A percentile compares a stretch with the other conserved stretches of the same genome.
These are phyloP conservation scores for Osmanthus fragrans DNA, from an alignment of 257 asterid species.

Conservation along the genomic window DNA sequence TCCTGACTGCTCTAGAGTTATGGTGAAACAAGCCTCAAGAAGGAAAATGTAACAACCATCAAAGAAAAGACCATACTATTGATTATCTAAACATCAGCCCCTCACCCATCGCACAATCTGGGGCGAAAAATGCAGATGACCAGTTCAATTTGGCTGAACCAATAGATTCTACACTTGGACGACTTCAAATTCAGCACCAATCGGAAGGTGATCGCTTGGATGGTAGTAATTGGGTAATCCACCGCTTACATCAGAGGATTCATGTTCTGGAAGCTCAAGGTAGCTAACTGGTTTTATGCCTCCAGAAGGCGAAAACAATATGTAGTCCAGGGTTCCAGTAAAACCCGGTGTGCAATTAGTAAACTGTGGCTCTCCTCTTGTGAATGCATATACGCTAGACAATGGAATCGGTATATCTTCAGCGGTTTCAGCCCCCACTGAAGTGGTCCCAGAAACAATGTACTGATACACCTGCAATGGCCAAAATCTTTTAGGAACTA, in stretches of 20 bases:
- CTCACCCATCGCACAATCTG: not conserved
- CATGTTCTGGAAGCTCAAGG: slow-evolving; percentile 71
- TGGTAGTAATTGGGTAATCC: slow-evolving; percentile 85
- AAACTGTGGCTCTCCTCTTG: slow-evolving; percentile 82
- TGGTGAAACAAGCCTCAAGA: not conserved
- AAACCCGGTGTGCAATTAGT: slow-evolving; percentile 94
- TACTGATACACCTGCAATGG: slow-evolving; percentile 72
- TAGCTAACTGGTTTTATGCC: slow-evolving; percentile 61
- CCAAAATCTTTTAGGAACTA: slow-evolving; percentile 1
- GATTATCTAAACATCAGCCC: not conserved
- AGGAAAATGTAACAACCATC: not conserved
- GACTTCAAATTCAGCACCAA: slow-evolving; percentile 88
- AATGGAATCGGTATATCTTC: slow-evolving; percentile 61
- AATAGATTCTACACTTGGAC: slow-evolving; percentile 23
- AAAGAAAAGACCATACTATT: not conserved
- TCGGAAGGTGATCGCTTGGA: slow-evolving; percentile 95
- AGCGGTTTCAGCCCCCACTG: slow-evolving; percentile 32
- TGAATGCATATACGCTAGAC: slow-evolving; percentile 68
- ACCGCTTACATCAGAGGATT: slow-evolving; percentile 64
- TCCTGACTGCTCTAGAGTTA: not conserved
- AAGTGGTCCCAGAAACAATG: slow-evolving; percentile 55
- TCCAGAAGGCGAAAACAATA: slow-evolving; percentile 63
- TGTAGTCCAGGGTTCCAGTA: slow-evolving; percentile 83
- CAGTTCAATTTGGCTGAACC: not conserved
- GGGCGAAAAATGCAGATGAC: not conserved